Conservation (phyloP, 139 green algal genomes). For the Diplosphaera chodatii region DNA sequence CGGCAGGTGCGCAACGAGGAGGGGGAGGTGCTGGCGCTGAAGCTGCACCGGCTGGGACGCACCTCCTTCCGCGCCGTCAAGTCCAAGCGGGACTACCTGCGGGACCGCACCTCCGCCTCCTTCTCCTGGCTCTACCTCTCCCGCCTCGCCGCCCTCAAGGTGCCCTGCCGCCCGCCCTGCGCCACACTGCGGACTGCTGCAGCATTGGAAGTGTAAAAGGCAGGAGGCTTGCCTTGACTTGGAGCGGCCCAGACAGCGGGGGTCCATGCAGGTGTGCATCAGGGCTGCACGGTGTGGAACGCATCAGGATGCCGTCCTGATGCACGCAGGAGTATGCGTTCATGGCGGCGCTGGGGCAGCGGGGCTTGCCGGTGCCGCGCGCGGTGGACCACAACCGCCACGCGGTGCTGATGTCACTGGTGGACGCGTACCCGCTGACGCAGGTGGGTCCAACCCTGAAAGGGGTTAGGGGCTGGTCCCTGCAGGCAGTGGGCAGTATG, state of each 20-base stretch:
- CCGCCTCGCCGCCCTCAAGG: conserved; percentile 84
- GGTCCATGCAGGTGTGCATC: too few species aligned
- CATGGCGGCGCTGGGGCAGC: conserved; percentile 89
- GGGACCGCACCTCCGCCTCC: conserved; percentile 14
- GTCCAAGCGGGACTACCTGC: conserved; percentile 95
- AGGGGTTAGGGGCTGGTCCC: too few species aligned
- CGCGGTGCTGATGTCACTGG: conserved; percentile 89
- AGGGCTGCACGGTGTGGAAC: too few species aligned
- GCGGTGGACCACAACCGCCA: conserved; percentile 93
- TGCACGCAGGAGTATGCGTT: conserved; percentile 92
- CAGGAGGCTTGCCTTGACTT: too few species aligned
- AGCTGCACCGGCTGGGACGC: conserved; percentile 94
- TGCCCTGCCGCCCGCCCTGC: too few species aligned
- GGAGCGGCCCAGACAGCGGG: too few species aligned
- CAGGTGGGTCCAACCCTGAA: too few species aligned
- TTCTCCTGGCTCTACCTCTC: conserved; percentile 90
- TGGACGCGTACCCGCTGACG: conserved; percentile 71
- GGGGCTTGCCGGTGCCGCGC: conserved; percentile 84
- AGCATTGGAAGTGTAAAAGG: too few species aligned
- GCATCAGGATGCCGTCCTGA: too few species aligned
- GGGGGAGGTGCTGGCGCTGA: conserved; percentile 84
- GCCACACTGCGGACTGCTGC: too few species aligned
- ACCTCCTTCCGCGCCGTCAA: conserved; percentile 96
- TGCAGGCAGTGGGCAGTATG: too few species aligned
- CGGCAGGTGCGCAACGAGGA: conserved; percentile 55